phyloP scores from a whole-genome alignment of 768 basidiomycete species.

The Boletellus sp. region DNA sequence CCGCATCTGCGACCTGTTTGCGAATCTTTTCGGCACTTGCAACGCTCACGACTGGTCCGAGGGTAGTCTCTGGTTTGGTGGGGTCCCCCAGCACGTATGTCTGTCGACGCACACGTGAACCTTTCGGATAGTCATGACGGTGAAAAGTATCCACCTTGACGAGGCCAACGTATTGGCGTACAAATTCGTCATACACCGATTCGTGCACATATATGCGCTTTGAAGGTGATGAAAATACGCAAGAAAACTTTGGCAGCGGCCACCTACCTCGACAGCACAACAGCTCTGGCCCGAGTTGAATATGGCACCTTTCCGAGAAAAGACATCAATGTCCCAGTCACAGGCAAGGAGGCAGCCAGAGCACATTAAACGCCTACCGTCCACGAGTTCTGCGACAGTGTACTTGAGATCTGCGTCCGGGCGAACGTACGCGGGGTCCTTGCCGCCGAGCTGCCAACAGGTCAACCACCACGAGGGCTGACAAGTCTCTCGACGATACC shows the following conservation, averaged over 20 bases:
- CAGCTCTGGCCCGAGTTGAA: conserved; percentile 99
- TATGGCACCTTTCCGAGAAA: conserved; percentile 59
- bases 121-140: neutral
- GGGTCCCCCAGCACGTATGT: conserved; percentile 87
- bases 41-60: conserved; percentile 91
- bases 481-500: conserved; percentile 35
- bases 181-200: conserved; percentile 73
- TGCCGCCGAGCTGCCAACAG: conserved; percentile 78
- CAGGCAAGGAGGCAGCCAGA: neutral
- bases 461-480: conserved; percentile 1
- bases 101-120: conserved; percentile 34
- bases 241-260: neutral
- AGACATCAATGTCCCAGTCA: neutral
- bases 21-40: conserved; percentile 82
- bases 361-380: conserved; percentile 52
- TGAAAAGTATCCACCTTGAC: conserved; percentile 53
- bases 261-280: conserved; percentile 79
- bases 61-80: conserved; percentile 61
- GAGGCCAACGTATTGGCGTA: conserved; percentile 64
- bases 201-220: conserved; percentile 95
- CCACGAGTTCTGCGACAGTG: conserved; percentile 82
- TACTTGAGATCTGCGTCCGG: conserved; percentile 82
- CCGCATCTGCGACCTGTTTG: conserved; percentile 82
- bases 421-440: conserved; percentile 95
- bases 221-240: neutral